Conservation (phyloP, 306 rosid genomes). For the Boehmeria nivea region DNA sequence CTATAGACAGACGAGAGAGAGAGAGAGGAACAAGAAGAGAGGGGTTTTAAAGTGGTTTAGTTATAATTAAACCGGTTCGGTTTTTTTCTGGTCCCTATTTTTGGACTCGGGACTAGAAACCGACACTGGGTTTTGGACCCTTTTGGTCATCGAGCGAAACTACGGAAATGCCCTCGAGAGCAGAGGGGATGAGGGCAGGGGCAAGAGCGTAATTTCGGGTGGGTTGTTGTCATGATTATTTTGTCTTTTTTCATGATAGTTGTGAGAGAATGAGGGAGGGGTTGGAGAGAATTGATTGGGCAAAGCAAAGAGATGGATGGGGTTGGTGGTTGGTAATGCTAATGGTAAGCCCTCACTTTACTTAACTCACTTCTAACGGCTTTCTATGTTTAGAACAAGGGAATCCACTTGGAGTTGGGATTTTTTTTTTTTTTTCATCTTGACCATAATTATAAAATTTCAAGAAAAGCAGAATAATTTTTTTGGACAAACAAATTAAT, state of each 20-base stretch:
- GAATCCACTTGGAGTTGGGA: no score
- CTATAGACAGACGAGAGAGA: no score
- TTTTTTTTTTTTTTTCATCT: no score
- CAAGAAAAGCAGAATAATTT: no score
- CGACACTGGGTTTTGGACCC: constrained; percentile 28
- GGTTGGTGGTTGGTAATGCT: constrained; percentile 10
- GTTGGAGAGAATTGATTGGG: constrained; percentile 4
- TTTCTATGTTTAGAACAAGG: no score
- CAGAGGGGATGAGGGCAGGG: constrained; percentile 6
- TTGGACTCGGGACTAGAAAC: constrained; percentile 9
- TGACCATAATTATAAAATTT: no score
- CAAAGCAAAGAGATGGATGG: no score
- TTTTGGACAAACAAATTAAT: no score
- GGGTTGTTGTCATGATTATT: background rate
- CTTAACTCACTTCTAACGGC: no score
- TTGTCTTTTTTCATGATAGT: background rate
- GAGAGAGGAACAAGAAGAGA: background rate
- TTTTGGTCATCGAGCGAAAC: background rate
- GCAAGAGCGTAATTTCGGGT: constrained; percentile 23
- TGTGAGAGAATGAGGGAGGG: background rate
- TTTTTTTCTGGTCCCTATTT: background rate
- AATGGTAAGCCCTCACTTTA: no score
- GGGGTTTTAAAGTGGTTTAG: background rate
- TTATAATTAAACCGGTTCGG: background rate
- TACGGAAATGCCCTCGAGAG: constrained; percentile 16